Base-by-base conservation (phyloP, 2,329 filamentous ascomycete species). In the Xylariaceae sp. region DNA sequence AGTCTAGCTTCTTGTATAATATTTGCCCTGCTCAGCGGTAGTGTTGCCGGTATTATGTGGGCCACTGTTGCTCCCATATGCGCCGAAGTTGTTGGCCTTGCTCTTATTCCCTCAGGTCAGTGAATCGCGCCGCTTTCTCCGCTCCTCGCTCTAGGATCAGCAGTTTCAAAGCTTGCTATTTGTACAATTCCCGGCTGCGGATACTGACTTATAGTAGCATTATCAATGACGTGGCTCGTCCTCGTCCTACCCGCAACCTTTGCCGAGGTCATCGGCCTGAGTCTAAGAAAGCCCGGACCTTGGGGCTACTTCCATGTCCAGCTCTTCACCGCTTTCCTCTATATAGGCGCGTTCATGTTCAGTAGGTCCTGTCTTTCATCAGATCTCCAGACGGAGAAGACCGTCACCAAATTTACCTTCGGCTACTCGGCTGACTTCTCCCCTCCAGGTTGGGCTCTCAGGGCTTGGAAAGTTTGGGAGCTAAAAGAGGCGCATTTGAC, bases 31-130 rank as follows among this genome's bases (percentile, higher is more conserved):
- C 71, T 91, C 1, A 79, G 79, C 4, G 89, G 89, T 2, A 79
- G 77, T 2, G 85, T 92, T 1, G 85, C 84, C 2, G 90, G 90
- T 6, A 87, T 85, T 0, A 87, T 90, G 63, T 92, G 86, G 86
- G 80, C 84, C 0, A 86, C 87, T 1, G 81, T 89, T 23, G 86
- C 78, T 0, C 89, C 90, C 0, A 84, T 93, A 6, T 83, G 83
- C 4, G 88, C 88, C 2, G 90, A 93, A 71, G 84, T 93, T 1
- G 84, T 93, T 26, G 89, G 89, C 0, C 71, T 93, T 3, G 81
- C 81, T 54, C 75, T 89, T 42, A 78, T 93, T 2, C 88, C 90
- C 1, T 84, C 87, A 12, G 85, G 83, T 64, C 60, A 62, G 71
- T 56, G 9, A 37, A 21, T 29, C 20, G 9, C 21, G 16, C 9